Conservation (phyloP, 129 eudicot species). For the Pseudognaphalium luteoalbum region DNA sequence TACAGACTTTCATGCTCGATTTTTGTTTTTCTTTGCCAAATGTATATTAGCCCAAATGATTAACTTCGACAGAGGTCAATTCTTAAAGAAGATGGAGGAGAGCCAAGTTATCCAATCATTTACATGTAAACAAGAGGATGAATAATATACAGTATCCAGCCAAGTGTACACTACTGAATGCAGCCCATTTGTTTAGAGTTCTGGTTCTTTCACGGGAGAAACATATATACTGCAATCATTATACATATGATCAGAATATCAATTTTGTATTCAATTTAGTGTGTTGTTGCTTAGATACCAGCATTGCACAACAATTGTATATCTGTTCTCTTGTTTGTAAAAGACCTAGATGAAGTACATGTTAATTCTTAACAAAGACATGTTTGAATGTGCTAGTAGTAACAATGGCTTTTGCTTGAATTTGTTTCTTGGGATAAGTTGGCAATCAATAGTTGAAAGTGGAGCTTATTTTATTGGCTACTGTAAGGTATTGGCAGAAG, state of each 20-base stretch:
- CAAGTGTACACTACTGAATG: slow-evolving; percentile 15
- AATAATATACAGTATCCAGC: slow-evolving; percentile 2
- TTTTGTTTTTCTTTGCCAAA: background rate
- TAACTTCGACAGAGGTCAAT: background rate
- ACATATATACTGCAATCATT: background rate
- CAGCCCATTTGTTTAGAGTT: background rate
- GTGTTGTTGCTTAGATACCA: slow-evolving; percentile 5
- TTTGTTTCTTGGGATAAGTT: background rate
- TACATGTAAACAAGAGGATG: slow-evolving; percentile 2
- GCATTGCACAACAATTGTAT: background rate
- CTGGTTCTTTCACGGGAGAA: slow-evolving; percentile 8
- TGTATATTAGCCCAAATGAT: slow-evolving; percentile 6
- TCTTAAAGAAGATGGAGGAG: slow-evolving; percentile 4
- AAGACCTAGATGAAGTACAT: background rate
- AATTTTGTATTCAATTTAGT: slow-evolving; percentile 20
- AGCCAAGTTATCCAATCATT: background rate
- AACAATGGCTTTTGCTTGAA: background rate
- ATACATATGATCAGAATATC: background rate
- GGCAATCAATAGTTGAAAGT: too few species aligned
- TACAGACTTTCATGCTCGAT: slow-evolving; percentile 1
- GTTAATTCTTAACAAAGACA: background rate
- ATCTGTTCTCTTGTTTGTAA: slow-evolving; percentile 4
- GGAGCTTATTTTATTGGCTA: too few species aligned
- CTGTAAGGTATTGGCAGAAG: too few species aligned
- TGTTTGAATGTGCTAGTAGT: background rate